Conservation (phyloP, 495 filamentous ascomycete species). For the Terfezia claveryi region DNA sequence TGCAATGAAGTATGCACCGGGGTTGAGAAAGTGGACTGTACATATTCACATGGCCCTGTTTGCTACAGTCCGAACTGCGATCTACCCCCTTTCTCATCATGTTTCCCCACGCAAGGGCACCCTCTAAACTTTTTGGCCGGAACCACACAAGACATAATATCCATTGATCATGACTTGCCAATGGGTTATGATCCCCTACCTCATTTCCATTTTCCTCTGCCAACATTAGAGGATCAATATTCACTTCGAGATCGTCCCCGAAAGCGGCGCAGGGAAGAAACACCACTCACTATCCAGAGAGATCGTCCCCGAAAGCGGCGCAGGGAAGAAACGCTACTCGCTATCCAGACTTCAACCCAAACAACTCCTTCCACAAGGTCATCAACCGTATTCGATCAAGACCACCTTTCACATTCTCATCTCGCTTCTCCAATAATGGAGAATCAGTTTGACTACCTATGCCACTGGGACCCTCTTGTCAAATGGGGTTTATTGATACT, state of each 20-base stretch:
- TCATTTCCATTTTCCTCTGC: too few relatives aligned
- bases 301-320: neutral
- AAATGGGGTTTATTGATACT: slow-evolving; percentile 4
- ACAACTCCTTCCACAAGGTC: too few relatives aligned
- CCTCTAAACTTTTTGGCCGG: too few relatives aligned
- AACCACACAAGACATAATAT: too few relatives aligned
- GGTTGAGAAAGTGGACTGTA: neutral
- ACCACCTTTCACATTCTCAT: too few relatives aligned
- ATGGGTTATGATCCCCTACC: too few relatives aligned
- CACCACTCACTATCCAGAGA: neutral
- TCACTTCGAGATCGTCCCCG: neutral
- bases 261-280: neutral
- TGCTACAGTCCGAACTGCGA: neutral
- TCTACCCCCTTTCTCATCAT: neutral
- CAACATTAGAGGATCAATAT: too few relatives aligned
- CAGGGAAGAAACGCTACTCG: neutral
- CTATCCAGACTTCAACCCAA: neutral
- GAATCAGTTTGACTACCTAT: neutral
- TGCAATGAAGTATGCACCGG: neutral
- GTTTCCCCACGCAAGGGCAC: too few relatives aligned
- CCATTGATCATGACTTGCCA: too few relatives aligned
- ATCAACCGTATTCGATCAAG: too few relatives aligned
- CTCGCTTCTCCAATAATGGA: too few relatives aligned
- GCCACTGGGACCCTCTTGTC: slow-evolving; percentile 5
- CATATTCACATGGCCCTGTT: neutral